Evolutionary conservation across 768 basidiomycete species (phyloP).

Genomic region (Hortiboletus campestris): DNA sequence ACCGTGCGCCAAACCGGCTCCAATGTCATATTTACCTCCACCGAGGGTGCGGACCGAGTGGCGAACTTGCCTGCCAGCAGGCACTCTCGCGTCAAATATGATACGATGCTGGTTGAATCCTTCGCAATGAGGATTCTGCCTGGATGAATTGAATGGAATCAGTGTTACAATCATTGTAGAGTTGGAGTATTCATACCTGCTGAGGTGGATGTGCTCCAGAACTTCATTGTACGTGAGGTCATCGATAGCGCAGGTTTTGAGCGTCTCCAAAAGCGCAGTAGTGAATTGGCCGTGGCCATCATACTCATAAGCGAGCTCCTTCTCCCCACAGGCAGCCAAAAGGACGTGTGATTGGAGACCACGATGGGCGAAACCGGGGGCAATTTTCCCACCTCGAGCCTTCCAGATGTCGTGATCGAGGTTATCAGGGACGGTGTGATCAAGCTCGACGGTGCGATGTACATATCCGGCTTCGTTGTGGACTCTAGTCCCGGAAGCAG

Average conservation of each 20-base stretch:
- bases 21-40: slow-evolving; percentile 14
- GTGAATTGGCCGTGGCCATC: slow-evolving; percentile 27
- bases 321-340: slow-evolving; percentile 40
- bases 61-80: slow-evolving; percentile 7
- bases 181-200: slow-evolving; percentile 1
- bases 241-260: slow-evolving; percentile 5
- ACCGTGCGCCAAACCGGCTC: slow-evolving; percentile 28
- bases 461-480: not conserved
- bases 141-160: not conserved
- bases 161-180: not conserved
- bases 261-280: slow-evolving; percentile 15
- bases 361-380: slow-evolving; percentile 24
- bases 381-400: slow-evolving; percentile 8
- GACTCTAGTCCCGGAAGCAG: slow-evolving; percentile 36
- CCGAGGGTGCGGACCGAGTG: not conserved
- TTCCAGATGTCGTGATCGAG: slow-evolving; percentile 29
- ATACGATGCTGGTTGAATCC: slow-evolving; percentile 22
- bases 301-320: slow-evolving; percentile 32
- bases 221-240: slow-evolving; percentile 26
- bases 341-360: slow-evolving; percentile 39
- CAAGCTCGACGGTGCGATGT: slow-evolving; percentile 5
- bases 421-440: not conserved
- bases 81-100: slow-evolving; percentile 23
- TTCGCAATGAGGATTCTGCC: slow-evolving; percentile 31
- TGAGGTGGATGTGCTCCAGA: slow-evolving; percentile 15